Base-by-base conservation (phyloP, 768 basidiomycete species). In the Fibroporia radiculosa region DNA sequence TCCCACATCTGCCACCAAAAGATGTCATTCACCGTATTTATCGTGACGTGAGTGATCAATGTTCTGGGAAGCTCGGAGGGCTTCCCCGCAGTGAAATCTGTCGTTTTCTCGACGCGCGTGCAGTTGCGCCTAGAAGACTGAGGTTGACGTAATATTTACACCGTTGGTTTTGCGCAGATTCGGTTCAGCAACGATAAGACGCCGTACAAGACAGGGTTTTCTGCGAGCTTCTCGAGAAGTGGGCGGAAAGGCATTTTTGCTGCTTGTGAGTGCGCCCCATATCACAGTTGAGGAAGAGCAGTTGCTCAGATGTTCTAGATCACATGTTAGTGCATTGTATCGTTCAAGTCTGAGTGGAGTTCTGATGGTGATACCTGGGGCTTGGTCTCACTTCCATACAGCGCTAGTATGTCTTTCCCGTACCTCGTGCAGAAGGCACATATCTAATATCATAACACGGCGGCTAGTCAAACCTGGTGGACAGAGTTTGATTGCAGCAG, bases 161-260 rank as follows among this genome's bases (percentile, higher is more conserved):
- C n/a, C 7, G 14, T n/a, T 40, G 2, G 45, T 26, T 14, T 27
- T 10, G n/a, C 6, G 27, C 47, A 91, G 87, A 62, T 95, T 19
- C 78, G 93, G 12, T 96, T 95, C 64, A 90, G 86, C 58, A 89
- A 89, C 45, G 87, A 93, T 60, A 93, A 93, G 67, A 99, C 95
- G 4, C 95, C 95, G 0, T 99, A 99, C 69, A 98, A 98, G 66
- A 75, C 63, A 5, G 72, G 72, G 8, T 73, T 97, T 25, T 84
- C 84, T 0, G 86, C 89, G 0, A 84, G 82, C 43, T 88, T 93
- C 53, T 93, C 91, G 3, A 71, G 96, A 37, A 85, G 85, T 23
- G 95, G 95, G 2, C 68, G 87, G 32, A 98, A 97, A 57, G 91
- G 93, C 0, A 77, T 83, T 11, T 97, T 90, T 61, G 93, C 93